A percentile compares a stretch with the other conserved stretches of the same genome.
phyloP scores from a whole-genome alignment of 768 basidiomycete species.

The Udeniomyces megalosporus region DNA sequence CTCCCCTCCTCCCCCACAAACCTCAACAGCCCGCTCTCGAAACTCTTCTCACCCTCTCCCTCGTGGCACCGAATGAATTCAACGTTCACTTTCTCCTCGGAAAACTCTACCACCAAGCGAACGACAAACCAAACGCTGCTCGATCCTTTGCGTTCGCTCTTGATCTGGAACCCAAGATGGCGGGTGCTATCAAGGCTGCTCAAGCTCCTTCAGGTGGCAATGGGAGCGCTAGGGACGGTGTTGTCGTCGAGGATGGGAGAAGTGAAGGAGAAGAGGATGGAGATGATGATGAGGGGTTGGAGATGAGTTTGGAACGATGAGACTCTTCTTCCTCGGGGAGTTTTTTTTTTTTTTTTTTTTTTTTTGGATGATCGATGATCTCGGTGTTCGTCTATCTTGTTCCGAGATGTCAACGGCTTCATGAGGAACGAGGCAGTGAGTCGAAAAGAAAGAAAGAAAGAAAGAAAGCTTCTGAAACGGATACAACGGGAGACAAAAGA shows the following conservation, averaged over 20 bases:
- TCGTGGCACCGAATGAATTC: constrained; percentile 79
- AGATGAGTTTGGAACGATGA: neutral
- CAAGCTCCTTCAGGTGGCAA: constrained; percentile 35
- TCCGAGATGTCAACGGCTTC: too few relatives aligned
- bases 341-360: too few relatives aligned
- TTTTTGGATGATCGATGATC: too few relatives aligned
- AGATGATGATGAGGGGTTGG: neutral
- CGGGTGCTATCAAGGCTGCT: constrained; percentile 39
- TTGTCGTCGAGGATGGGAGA: neutral
- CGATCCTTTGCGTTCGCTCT: constrained; percentile 76
- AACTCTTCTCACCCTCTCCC: constrained; percentile 64
- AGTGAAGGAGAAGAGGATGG: neutral
- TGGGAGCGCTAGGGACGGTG: constrained; percentile 31
- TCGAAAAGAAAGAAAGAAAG: neutral
- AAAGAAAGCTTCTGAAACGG: neutral
- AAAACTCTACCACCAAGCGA: constrained; percentile 68
- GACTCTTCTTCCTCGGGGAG: too few relatives aligned
- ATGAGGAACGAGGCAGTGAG: too few relatives aligned
- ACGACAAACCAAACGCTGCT: constrained; percentile 61
- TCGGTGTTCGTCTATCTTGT: too few relatives aligned
- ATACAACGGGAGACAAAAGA: too few relatives aligned
- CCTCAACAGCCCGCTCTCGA: constrained; percentile 51
- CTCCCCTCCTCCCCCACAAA: constrained; percentile 16
- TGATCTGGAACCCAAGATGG: constrained; percentile 83
- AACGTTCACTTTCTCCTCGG: constrained; percentile 95